Base-by-base conservation (phyloP, 768 basidiomycete species). In the Boletus rubroflammeus region DNA sequence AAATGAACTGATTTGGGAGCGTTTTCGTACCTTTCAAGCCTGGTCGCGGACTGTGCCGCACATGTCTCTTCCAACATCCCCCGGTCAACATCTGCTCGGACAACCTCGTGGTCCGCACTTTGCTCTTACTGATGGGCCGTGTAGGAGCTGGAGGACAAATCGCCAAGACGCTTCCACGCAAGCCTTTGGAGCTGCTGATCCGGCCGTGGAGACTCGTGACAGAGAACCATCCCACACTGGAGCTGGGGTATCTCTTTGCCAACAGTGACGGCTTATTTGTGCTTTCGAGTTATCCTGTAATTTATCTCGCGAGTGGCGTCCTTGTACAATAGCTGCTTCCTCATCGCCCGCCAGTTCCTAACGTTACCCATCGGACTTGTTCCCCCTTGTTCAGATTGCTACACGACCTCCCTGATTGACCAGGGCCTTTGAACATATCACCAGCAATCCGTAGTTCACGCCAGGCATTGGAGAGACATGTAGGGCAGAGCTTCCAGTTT, bases 1-100 rank as follows among this genome's bases (percentile, higher is more conserved):
- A 45, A 42, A 28, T 48, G 55, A 59, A 60, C 60, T 56, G 70
- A 59, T 72, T 67, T 65, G 58, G 66, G 68, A 51, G 51, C 50
- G 64, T 51, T 50, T 53, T 54, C 46, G 55, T 53, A 62, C 53
- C 58, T 60, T 54, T 56, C 54, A 17, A 38, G 32, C 34, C 54
- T 53, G 51, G 43, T 26, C 52, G 42, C 62, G 55, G 62, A 63
- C 47, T 38, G 52, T 64, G 64, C 57, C 56, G 54, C 66, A 53
- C 52, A 44, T 51, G 45, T 25, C 39, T 4, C 35, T 41, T 54
- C 43, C 15, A 34, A 51, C 39, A 29, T 36, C 34, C 43, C 7
- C 38, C 26, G 17, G 41, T 44, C 39, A 44, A 25, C 49, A 47
- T 17, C 36, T 17, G 31, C 51, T 38, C 3, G 14, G 17, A 35